Conservation (phyloP, 2,329 filamentous ascomycete genomes). For the Colletotrichum sublineola region DNA sequence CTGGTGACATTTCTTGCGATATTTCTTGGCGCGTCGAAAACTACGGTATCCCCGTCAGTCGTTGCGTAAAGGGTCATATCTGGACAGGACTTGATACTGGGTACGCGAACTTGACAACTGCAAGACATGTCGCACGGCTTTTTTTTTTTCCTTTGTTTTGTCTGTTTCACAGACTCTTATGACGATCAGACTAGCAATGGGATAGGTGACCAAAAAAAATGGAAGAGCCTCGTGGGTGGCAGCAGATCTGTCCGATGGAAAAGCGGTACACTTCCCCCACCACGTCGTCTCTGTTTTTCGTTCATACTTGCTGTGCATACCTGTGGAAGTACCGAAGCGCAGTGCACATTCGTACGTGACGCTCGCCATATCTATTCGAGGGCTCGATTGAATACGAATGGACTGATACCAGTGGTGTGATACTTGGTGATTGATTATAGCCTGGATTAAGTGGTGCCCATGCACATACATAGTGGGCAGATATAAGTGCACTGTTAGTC, state of each 20-base stretch:
- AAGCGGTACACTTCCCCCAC: conserved; percentile 47
- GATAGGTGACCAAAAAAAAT: conserved; percentile 49
- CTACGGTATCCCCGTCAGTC: conserved; percentile 57
- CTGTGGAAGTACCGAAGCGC: background rate
- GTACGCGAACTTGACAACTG: conserved; percentile 51
- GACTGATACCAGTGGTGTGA: too few relatives aligned
- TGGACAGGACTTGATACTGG: conserved; percentile 59
- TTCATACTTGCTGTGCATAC: conserved; percentile 7
- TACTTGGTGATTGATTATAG: too few relatives aligned
- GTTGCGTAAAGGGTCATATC: conserved; percentile 58
- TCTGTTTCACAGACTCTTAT: conserved; percentile 51
- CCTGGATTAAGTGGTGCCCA: background rate
- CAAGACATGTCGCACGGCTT: conserved; percentile 50
- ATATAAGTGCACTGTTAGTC: background rate
- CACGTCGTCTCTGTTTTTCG: conserved; percentile 35
- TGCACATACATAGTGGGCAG: background rate
- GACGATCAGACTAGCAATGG: conserved; percentile 45
- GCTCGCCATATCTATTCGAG: background rate
- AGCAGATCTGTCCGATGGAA: conserved; percentile 54
- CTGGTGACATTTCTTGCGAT: conserved; percentile 51
- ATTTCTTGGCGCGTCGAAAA: conserved; percentile 53
- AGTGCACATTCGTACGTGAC: conserved; percentile 6
- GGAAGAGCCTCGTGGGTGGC: conserved; percentile 52
- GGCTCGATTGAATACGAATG: background rate
- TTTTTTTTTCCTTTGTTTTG: conserved; percentile 54